Base-by-base conservation (phyloP, 2,329 filamentous ascomycete species). In the Penicillium sp. region DNA sequence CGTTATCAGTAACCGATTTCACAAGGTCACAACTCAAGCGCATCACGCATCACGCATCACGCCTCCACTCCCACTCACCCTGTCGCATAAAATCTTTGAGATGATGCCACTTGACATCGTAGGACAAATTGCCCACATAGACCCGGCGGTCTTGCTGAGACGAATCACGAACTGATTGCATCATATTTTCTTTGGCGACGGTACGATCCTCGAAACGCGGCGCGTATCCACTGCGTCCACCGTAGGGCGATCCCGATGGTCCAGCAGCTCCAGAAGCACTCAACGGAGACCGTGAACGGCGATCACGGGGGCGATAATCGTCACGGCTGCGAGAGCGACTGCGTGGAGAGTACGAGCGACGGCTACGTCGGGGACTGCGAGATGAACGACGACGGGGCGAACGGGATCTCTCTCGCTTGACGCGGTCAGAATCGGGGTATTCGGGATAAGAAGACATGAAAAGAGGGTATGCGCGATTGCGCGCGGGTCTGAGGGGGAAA, bases 21-120 rank as follows among this genome's bases (percentile, higher is more conserved):
- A 29, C 28, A 29, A 29, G 8, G 8, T 29, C 28, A 26, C 24
- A 5, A 26, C 24, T 26, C 5, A 29, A 3, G 28, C 28, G 28
- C 28, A 8, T 29, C 8, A 9, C 28, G 28, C 28, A 29, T 29
- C 28, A 29, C 28, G 28, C 28, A 29, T 29, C 28, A 29, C 28
- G 8, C 10, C 4, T 12, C 28, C 28, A 12, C 28, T 29, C 7
- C 8, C 41, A 57, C 88, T 81, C 81, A 97, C 94, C 93, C 85
- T 96, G 90, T 84, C 94, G 89, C 94, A 99, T 99, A 74, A 97
- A 97, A 80, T 99, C 94, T 81, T 99, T 99, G 59, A 99, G 85
- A 71, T 97, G 94, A 81, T 97, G 93, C 94, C 94, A 99, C 81
- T 99, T 99, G 74, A 99, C 94, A 81, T 99, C 94, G 81, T 99